Percentiles rank a stretch among this genome's conserved stretches.
These are phyloP conservation scores for Arthrocladium fulminans DNA, from an alignment of 2,329 filamentous ascomycete species.

Conservation along the genomic window DNA sequence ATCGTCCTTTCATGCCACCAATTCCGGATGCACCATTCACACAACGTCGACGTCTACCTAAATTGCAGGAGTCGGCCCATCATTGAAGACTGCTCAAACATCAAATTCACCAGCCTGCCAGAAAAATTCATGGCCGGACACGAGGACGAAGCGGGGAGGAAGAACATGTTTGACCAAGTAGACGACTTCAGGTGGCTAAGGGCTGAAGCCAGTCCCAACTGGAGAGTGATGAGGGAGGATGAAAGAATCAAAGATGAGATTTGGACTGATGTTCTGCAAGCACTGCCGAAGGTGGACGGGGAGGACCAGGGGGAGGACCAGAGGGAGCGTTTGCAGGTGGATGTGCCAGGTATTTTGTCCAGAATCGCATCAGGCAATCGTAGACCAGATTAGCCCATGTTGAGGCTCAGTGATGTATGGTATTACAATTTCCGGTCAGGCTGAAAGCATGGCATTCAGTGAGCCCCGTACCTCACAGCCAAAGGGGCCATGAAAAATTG, in stretches of 20 bases:
- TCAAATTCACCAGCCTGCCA: conserved; percentile 74
- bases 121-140: conserved; percentile 21
- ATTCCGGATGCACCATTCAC: conserved; percentile 84
- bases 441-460: not conserved
- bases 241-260: conserved; percentile 40
- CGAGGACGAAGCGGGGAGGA: conserved; percentile 10
- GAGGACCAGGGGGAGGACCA: not conserved
- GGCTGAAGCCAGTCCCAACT: conserved; percentile 72
- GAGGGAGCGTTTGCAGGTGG: too few species aligned
- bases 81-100: conserved; percentile 73
- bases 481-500: not conserved
- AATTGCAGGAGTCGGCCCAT: conserved; percentile 77
- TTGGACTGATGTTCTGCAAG: not conserved
- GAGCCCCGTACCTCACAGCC: too few species aligned
- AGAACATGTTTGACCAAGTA: conserved; percentile 77
- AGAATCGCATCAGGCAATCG: not conserved
- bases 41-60: conserved; percentile 73
- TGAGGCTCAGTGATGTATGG: too few species aligned
- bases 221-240: conserved; percentile 58
- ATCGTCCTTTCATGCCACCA: conserved; percentile 69
- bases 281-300: not conserved
- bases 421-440: too few species aligned
- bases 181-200: conserved; percentile 99
- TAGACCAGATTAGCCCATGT: too few species aligned
- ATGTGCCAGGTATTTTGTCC: not conserved